A percentile compares a stretch with the other conserved stretches of the same genome.
Evolutionary conservation across 768 basidiomycete genomes (phyloP).

Genomic region (Mycena epipterygia): DNA sequence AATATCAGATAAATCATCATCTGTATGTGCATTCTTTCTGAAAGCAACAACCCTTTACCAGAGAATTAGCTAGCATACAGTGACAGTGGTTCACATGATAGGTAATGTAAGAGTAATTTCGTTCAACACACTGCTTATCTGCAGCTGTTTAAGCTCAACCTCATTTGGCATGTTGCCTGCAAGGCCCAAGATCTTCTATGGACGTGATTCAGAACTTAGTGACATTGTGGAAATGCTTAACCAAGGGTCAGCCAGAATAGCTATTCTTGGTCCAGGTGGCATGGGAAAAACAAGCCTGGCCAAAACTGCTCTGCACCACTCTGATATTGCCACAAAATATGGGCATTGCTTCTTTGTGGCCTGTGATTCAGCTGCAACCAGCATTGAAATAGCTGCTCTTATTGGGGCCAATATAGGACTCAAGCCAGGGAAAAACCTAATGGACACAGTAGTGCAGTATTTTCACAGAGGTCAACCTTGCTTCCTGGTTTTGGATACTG

Average conservation of each 20-base stretch:
- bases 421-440: neutral
- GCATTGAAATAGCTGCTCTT: neutral
- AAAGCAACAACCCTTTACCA: too few relatives aligned
- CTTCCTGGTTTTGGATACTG: neutral
- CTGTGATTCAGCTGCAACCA: neutral
- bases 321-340: neutral
- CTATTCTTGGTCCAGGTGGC: too few relatives aligned
- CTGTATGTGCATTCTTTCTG: neutral
- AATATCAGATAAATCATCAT: neutral
- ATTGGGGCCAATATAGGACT: neutral
- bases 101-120: neutral
- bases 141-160: neutral
- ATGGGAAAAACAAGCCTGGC: neutral
- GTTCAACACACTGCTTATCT: too few relatives aligned
- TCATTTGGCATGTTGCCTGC: neutral
- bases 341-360: neutral
- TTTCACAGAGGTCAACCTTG: neutral
- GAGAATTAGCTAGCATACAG: neutral
- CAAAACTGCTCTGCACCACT: neutral
- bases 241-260: too few relatives aligned
- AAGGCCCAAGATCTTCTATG: too few relatives aligned
- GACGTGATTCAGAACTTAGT: too few relatives aligned
- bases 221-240: too few relatives aligned
- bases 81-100: neutral
- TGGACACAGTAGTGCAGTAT: neutral